phyloP scores from a whole-genome alignment of 2,329 filamentous ascomycete genomes.

The Fusarium globosum region DNA sequence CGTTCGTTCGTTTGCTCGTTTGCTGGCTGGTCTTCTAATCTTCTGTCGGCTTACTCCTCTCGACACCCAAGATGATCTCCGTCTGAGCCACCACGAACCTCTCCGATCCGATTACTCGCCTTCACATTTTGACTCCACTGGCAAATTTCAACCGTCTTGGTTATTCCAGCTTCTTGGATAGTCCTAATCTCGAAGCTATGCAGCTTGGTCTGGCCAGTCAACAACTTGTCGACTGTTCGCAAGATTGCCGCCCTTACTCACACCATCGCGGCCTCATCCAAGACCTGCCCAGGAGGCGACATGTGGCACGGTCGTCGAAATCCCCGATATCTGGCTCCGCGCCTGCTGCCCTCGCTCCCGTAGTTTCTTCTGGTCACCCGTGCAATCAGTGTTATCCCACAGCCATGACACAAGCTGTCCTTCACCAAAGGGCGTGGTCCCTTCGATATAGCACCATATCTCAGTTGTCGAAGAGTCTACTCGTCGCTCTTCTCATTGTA shows the following conservation, averaged over 20 bases:
- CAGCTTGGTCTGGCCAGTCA: slow-evolving; percentile 38
- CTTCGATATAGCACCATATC: slow-evolving; percentile 31
- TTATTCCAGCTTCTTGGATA: slow-evolving; percentile 14
- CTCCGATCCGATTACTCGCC: slow-evolving; percentile 23
- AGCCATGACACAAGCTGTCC: slow-evolving; percentile 31
- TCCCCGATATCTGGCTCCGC: slow-evolving; percentile 28
- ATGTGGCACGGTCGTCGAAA: slow-evolving; percentile 37
- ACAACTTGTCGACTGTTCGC: slow-evolving; percentile 35
- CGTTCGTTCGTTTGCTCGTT: slow-evolving; percentile 27
- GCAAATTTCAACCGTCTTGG: slow-evolving; percentile 13
- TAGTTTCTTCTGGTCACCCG: slow-evolving; percentile 17
- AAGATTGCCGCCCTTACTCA: slow-evolving; percentile 26
- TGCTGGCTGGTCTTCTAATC: slow-evolving; percentile 24
- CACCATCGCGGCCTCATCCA: slow-evolving; percentile 28
- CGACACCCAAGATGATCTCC: slow-evolving; percentile 41
- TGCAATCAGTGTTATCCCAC: slow-evolving; percentile 14
- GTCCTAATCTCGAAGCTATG: slow-evolving; percentile 37
- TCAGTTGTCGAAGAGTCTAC: slow-evolving; percentile 39
- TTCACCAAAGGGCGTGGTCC: slow-evolving; percentile 25
- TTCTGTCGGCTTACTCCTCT: slow-evolving; percentile 18
- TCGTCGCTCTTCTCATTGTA: slow-evolving; percentile 54
- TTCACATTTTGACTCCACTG: slow-evolving; percentile 12
- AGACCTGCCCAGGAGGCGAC: slow-evolving; percentile 31
- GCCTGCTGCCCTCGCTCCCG: slow-evolving; percentile 34
- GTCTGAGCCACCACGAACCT: slow-evolving; percentile 32